Evolutionary conservation across 202 grass and related monocot genomes (phyloP), one percentile per base, ranked within the genome.

Genomic region (Elaeis oleifera): DNA sequence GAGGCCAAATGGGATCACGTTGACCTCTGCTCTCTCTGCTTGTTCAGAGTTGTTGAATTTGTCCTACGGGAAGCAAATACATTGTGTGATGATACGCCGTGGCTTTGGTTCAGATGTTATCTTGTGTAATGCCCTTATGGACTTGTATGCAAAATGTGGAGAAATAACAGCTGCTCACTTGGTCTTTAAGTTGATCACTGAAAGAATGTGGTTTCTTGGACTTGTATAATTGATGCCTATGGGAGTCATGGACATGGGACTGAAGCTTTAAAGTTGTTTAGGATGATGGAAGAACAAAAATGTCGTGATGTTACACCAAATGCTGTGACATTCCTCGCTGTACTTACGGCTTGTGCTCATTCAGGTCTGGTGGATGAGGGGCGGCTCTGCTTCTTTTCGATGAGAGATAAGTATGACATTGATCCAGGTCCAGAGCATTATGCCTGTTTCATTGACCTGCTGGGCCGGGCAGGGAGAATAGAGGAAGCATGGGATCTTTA

Each of bases 111-210:
- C 68, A 18, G 76, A 83, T 29, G 74, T 80, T 6, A 19, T 79
- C 21, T 6, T 80, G 2, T 78, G 80, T 17, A 88, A 88, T 62
- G 80, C 74, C 3, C 59, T 88, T 4, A 67, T 88, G 4, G 60
- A 88, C 61, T 80, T 88, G 84, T 83, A 88, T 59, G 49, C 76
- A 28, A 88, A 88, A 53, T 83, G 84, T 53, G 80, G 84, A 31
- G 23, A 71, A 51, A 60, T 61, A 19, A 54, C 16, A 13, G 24
- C 24, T 54, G 72, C 76, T 4, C 64, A 51, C 0, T 48, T 60
- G n/a, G 49, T 69, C 23, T 83, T 88, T 55, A 68, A 88, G 49
- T 53, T 50, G 22, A 80, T 88, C 67, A 16, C 21, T 28, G 17
- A 23, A 80, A 68, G 54, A 83, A 78, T 20, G 60, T 80, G 0